A percentile compares a stretch with the other conserved stretches of the same genome.
These are phyloP conservation scores for Chrysanthemum makinoi DNA, from an alignment of 129 eudicot species.

Conservation along the genomic window DNA sequence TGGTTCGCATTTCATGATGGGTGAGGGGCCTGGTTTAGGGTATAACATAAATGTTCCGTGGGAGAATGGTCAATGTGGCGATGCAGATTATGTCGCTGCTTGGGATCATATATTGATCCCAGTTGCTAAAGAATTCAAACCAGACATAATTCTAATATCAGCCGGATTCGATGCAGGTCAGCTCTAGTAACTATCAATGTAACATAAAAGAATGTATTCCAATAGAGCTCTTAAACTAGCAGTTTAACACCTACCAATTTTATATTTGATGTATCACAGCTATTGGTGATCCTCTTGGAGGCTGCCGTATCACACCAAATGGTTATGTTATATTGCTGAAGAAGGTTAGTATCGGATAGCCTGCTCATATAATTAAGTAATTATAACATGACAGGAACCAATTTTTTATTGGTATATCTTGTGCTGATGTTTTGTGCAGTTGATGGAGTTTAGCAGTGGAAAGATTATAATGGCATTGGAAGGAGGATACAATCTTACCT, in stretches of 20 bases:
- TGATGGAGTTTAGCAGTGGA: constrained; percentile 83
- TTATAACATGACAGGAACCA: not conserved
- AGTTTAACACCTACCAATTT: constrained; percentile 1
- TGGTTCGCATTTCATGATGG: constrained; percentile 74
- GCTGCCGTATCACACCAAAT: constrained; percentile 80
- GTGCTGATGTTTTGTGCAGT: constrained; percentile 39
- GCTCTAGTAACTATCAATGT: constrained; percentile 19
- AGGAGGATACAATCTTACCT: constrained; percentile 83
- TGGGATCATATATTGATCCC: constrained; percentile 89
- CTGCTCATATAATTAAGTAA: too few species aligned
- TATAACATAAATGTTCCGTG: constrained; percentile 92
- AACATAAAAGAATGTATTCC: not conserved
- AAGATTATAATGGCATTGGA: constrained; percentile 79
- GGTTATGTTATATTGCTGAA: constrained; percentile 77
- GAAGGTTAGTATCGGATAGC: constrained; percentile 37
- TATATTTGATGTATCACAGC: constrained; percentile 50
- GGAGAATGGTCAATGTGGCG: constrained; percentile 83
- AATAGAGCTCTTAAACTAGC: not conserved
- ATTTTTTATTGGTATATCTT: not conserved
- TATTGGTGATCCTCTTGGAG: constrained; percentile 94
- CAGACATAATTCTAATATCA: constrained; percentile 72
- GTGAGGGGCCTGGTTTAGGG: constrained; percentile 80
- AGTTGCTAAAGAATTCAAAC: constrained; percentile 84
- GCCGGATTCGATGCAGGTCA: constrained; percentile 99
- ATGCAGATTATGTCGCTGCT: constrained; percentile 87